Base-by-base conservation (phyloP, 495 filamentous ascomycete species). In the Aspergillus funiculosus region DNA sequence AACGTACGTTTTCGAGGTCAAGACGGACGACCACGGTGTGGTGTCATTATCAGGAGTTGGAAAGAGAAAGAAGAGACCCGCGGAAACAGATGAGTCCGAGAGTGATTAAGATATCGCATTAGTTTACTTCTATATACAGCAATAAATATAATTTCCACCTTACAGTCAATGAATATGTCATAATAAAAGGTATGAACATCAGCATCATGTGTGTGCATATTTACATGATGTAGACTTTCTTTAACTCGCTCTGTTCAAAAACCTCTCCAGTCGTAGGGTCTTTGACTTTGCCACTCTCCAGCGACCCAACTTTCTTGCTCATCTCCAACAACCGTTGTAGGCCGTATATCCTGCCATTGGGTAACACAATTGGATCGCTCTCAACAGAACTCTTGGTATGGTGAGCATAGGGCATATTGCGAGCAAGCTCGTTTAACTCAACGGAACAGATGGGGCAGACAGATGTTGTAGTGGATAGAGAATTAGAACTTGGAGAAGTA, bases 381-480 rank as follows among this genome's bases (percentile, higher is more conserved):
- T 95, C 89, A 17, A 96, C 83, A 48, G 86, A 83, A 60, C 89
- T 95, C 71, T 94, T 92, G 34, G 82, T 85, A 60, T 98, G 92
- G 52, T 94, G 85, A 17, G 92, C 92, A 57, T 96, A 95, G 10
- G 92, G 92, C 46, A 97, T 82, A 57, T 81, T 82, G 29, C 82
- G 74, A 11, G 92, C 92, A 24, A 98, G 75, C 48, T 86, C 86
- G 62, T 98, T 96, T 43, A 98, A 74, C 62, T 98, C 92, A 2
- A 84, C 92, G 28, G 82, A 87, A 69, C 92, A 98, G 59, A 97
- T 97, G 4, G 92, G 94, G 56, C 92, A 98, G 34, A 95, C 79
- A 25, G 78, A 75, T 6, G 77, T 83, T 0, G 74, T 74, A 0
- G 69, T 71, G 4, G 79, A 81, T 32, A 73, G 68, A 24, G 76